Evolutionary conservation across 768 basidiomycete species (phyloP).

Genomic region (Omphalotus guepiniiformis): DNA sequence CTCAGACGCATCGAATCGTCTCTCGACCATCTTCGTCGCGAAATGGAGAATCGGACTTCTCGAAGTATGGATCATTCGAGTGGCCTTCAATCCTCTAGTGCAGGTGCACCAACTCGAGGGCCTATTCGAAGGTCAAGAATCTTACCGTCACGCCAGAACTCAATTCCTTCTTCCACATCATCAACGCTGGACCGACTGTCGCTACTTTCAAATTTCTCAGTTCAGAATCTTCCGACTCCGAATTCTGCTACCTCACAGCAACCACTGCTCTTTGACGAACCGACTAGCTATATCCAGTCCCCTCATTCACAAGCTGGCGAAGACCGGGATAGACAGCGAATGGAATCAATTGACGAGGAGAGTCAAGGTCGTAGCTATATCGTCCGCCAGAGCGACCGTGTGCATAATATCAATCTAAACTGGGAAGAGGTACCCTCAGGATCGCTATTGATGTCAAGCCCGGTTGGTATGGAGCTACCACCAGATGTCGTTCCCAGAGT

Average conservation of each 20-base stretch:
- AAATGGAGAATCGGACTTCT: conserved; percentile 12
- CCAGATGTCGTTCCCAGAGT: too few species aligned
- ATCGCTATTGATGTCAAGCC: background rate
- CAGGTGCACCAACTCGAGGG: conserved; percentile 1
- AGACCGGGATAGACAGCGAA: too few species aligned
- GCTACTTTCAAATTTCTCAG: conserved; percentile 35
- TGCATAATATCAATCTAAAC: too few species aligned
- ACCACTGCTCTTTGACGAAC: conserved; percentile 39
- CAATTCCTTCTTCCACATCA: conserved; percentile 19
- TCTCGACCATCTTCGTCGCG: conserved; percentile 10
- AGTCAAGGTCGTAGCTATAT: background rate
- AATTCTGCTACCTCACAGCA: conserved; percentile 25
- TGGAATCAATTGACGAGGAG: conserved; percentile 2
- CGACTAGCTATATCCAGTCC: conserved; percentile 26
- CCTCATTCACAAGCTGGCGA: too few species aligned
- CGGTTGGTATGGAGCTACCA: background rate
- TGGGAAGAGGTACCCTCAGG: too few species aligned
- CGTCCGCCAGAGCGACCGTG: too few species aligned
- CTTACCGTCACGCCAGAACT: conserved; percentile 17
- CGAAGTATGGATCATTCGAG: conserved; percentile 16
- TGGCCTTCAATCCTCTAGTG: background rate
- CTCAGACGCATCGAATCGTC: conserved; percentile 5
- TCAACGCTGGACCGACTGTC: conserved; percentile 25
- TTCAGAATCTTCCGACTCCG: conserved; percentile 35
- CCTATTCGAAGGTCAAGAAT: background rate